Evolutionary conservation across 2,329 filamentous ascomycete species (phyloP), one percentile per base, ranked within the genome.

Genomic region (Aspergillus aculeatinus): DNA sequence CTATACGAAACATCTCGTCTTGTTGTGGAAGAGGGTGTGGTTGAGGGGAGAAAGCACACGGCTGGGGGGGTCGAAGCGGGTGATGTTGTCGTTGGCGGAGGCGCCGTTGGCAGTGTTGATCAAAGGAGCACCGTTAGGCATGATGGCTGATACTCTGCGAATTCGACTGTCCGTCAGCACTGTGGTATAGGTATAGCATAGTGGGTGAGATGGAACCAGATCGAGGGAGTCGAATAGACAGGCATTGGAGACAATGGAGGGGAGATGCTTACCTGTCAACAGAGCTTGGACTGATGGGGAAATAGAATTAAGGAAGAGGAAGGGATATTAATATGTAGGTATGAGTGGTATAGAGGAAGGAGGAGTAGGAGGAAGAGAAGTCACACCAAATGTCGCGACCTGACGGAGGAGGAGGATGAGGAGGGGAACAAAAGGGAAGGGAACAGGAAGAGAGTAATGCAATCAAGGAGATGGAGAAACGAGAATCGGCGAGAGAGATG

Each of bases 1-100:
- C 85, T 99, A 99, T 81, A 99, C 95, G 79, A 99, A 96, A 85
- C 95, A 98, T 94, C 95, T 87, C 78, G 95, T 98, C 91, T 98
- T 99, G 82, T 93, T 88, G 86, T 95, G 95, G 89, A 98, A 99
- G 76, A 99, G 91, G 64, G 91, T 90, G 81, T 97, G 91, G 74
- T 87, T 85, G 68, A 91, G 88, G 70, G 95, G 95, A 85, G 90
- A 96, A 82, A 96, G 80, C 66, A 92, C 91, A 75, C 95, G 88
- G 83, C 92, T 96, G 70, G 95, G 92, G 73, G 94, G 92, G 72
- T 89, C 87, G 80, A 99, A 99, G 72, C 95, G 92, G 80, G 90
- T 89, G 82, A 99, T 98, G 84, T 98, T 98, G 85, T 99, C 95
- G 85, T 99, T 97, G 80, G 91, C 93, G 72, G 70, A 81, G 77